Percentiles rank a stretch among this genome's conserved stretches.
phyloP scores from a whole-genome alignment of 257 asterid genomes.

The Anisodus acutangulus region DNA sequence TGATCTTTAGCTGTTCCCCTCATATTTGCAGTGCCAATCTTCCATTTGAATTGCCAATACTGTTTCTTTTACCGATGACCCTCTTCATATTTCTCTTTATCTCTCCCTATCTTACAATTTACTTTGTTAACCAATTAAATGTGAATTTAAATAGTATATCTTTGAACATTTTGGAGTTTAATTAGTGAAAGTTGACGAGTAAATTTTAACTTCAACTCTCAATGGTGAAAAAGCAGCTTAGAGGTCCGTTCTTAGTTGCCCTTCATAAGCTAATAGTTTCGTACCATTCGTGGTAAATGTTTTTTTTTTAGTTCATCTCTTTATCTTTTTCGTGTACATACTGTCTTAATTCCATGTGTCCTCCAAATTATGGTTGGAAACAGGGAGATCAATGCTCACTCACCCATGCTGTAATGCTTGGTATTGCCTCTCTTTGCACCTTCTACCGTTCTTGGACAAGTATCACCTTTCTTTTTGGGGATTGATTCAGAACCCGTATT shows the following conservation, averaged over 20 bases:
- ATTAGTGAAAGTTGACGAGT: neutral
- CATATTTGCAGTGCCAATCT: neutral
- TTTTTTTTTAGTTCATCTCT: neutral
- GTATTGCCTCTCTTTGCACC: neutral
- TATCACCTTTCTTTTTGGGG: neutral
- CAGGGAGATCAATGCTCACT: neutral
- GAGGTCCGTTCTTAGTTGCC: neutral
- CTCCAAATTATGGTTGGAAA: neutral
- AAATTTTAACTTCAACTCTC: neutral
- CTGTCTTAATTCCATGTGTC: neutral
- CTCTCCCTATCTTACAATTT: neutral
- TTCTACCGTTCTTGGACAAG: neutral
- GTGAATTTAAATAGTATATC: neutral
- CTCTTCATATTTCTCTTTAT: neutral
- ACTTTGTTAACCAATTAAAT: neutral
- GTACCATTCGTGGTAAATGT: neutral
- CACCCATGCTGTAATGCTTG: neutral
- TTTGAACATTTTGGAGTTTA: neutral
- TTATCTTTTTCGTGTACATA: neutral
- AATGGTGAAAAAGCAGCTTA: neutral
- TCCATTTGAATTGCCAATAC: neutral
- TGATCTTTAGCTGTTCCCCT: conserved; percentile 8
- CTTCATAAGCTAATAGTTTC: neutral
- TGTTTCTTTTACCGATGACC: neutral
- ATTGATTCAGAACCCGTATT: neutral